Percentiles rank a stretch among this genome's conserved stretches.
Conservation (phyloP, 176 grass and related monocot genomes). For the Thinopyrum elongatum region DNA sequence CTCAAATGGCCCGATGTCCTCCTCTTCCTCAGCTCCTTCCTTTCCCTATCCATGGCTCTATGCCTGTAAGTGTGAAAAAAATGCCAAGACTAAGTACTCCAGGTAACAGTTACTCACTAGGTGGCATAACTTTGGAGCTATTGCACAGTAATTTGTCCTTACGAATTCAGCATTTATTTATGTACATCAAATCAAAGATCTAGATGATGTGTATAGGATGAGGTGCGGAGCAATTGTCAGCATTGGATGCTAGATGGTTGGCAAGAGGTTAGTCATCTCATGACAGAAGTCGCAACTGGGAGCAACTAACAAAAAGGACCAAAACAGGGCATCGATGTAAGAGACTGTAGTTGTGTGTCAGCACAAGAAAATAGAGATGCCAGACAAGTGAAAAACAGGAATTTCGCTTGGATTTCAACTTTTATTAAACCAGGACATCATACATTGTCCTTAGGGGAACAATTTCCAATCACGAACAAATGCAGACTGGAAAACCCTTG, state of each 20-base stretch:
- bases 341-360: neutral
- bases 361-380: neutral
- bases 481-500: neutral
- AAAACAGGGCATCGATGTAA: neutral
- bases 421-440: neutral
- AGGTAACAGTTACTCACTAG: neutral
- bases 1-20: neutral
- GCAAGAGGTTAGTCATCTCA: neutral
- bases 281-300: neutral
- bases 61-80: neutral
- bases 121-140: neutral
- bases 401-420: neutral
- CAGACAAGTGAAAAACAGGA: neutral
- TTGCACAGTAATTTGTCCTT: neutral
- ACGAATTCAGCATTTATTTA: neutral
- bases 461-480: neutral
- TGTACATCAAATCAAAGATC: neutral
- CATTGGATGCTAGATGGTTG: neutral
- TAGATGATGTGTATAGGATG: neutral
- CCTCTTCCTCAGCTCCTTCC: neutral
- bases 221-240: neutral
- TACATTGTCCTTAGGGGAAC: neutral
- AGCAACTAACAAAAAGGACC: neutral
- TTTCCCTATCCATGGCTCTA: neutral
- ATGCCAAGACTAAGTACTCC: neutral